phyloP scores from a whole-genome alignment of 2,329 filamentous ascomycete species.

The Ophiostoma sp. region DNA sequence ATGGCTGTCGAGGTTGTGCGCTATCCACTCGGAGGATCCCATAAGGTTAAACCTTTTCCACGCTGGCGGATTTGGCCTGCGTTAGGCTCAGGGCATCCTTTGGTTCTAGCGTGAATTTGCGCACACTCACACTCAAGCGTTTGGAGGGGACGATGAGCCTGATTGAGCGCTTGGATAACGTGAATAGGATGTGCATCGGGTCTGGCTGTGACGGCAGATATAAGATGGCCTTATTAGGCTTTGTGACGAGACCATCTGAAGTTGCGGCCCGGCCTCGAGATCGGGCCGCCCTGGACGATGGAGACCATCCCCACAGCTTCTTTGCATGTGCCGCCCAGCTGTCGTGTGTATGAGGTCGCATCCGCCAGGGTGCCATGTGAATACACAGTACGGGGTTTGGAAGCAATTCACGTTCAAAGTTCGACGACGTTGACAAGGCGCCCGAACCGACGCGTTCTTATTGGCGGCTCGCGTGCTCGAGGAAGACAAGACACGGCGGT shows the following conservation, averaged over 20 bases:
- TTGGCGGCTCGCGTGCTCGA: background rate
- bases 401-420: background rate
- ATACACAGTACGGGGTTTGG: background rate
- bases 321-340: background rate
- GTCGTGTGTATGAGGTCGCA: background rate
- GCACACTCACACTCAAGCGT: background rate
- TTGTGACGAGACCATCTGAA: background rate
- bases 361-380: no score
- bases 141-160: background rate
- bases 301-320: background rate
- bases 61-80: background rate
- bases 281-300: slow-evolving; percentile 2
- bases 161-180: background rate
- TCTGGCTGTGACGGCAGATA: background rate
- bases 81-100: background rate
- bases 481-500: background rate
- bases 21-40: background rate
- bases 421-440: background rate
- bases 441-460: background rate
- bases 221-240: background rate
- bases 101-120: slow-evolving; percentile 1
- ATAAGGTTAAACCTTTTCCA: background rate
- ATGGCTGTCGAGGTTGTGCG: background rate
- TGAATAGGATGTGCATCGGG: background rate
- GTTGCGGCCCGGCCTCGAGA: slow-evolving; percentile 13